A percentile compares a stretch with the other conserved stretches of the same genome.
phyloP scores from a whole-genome alignment of 306 rosid genomes.

The Carpinus viminea region DNA sequence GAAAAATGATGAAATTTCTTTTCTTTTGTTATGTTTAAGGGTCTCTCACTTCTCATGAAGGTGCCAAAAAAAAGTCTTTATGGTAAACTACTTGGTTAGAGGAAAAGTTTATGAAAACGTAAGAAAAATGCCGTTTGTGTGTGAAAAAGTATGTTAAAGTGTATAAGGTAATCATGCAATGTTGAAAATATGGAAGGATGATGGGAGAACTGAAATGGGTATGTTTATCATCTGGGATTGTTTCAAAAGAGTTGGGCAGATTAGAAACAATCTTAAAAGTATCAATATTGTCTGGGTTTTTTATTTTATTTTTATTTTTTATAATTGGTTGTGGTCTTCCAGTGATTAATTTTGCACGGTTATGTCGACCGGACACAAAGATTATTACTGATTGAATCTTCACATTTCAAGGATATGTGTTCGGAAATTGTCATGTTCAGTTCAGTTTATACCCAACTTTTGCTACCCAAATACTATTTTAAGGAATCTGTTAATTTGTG shows the following conservation, averaged over 20 bases:
- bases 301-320: background rate
- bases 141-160: background rate
- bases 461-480: background rate
- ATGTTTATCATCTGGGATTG: background rate
- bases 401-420: background rate
- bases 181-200: background rate
- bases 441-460: background rate
- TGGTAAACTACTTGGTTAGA: background rate
- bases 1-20: background rate
- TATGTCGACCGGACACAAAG: background rate
- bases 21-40: background rate
- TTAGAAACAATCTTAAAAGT: background rate
- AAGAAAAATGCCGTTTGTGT: background rate
- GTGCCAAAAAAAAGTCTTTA: background rate
- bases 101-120: background rate
- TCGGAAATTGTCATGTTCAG: background rate
- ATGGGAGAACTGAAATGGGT: constrained; percentile 5
- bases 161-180: background rate
- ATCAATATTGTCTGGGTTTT: background rate
- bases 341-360: background rate
- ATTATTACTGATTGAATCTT: background rate
- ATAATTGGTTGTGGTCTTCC: background rate
- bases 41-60: background rate
- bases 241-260: background rate
- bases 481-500: background rate